Conservation (phyloP, 2,329 filamentous ascomycete genomes). For the Claviceps sp. region DNA sequence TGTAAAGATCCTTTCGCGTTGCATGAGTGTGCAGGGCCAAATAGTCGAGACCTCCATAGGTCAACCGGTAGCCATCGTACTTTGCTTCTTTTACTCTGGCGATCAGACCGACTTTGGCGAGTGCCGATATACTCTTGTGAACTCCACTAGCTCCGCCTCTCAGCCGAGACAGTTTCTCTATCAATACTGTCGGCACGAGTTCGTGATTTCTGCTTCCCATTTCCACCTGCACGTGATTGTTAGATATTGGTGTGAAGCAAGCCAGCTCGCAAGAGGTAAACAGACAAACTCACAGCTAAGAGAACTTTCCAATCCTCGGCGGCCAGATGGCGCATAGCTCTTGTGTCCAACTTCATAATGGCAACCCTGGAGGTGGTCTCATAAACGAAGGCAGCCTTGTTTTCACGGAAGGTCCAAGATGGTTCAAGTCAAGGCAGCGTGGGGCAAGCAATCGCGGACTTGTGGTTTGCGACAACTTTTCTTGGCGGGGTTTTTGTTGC, state of each 20-base stretch:
- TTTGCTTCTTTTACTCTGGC: constrained; percentile 88
- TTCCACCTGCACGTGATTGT: constrained; percentile 55
- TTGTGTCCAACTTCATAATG: constrained; percentile 88
- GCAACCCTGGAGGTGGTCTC: background rate
- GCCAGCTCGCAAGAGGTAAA: background rate
- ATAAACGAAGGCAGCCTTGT: background rate
- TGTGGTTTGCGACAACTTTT: background rate
- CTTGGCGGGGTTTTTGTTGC: constrained; percentile 12
- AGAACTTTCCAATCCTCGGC: constrained; percentile 92
- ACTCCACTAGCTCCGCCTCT: constrained; percentile 67
- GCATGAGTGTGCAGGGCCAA: constrained; percentile 87
- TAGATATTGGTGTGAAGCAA: background rate
- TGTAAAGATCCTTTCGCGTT: constrained; percentile 69
- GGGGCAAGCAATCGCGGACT: background rate
- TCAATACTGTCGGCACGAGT: constrained; percentile 81
- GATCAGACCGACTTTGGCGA: constrained; percentile 87
- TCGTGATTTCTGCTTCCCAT: constrained; percentile 94
- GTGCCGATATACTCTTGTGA: constrained; percentile 72
- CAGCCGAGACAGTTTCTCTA: constrained; percentile 70
- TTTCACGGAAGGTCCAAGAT: background rate
- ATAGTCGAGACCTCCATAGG: constrained; percentile 94
- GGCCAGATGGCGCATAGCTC: constrained; percentile 82
- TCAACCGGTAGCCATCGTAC: constrained; percentile 94
- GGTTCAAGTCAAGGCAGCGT: background rate
- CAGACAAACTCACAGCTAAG: constrained; percentile 54